Base-by-base conservation (phyloP, 768 basidiomycete species). In the Filobasidium wieringae region DNA sequence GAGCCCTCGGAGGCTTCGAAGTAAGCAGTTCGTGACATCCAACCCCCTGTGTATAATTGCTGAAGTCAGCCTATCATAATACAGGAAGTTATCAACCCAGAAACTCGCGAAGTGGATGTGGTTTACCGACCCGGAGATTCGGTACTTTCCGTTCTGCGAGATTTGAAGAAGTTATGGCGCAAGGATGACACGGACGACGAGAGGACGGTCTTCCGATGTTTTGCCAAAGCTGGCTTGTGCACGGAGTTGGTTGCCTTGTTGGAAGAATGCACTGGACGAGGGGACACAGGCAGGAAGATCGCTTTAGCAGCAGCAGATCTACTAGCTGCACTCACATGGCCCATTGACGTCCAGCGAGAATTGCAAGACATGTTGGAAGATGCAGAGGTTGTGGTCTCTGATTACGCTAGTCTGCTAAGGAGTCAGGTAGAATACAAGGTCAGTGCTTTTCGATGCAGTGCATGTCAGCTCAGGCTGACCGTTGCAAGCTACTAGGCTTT, bases 291-390 rank as follows among this genome's bases (percentile, higher is more conserved):
- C 8, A 55, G 67, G 29, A 75, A 75, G 63, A 68, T 75, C 24
- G 68, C 70, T 14, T 59, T 73, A 26, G 68, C 72, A 4, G 70
- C 71, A 39, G 72, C 83, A 7, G 95, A 97, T 70, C 77, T 99
- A 24, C 84, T 97, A 70, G 87, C 89, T 0, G 91, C 92, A 0
- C 88, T 99, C 87, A 97, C 93, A 1, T 99, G 95, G 95, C 95
- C 95, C 0, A 93, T 99, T 54, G 88, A 97, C 73, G 78, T 97
- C 62, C 87, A 89, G 0, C 87, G 88, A 66, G 95, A 97, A 74
- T 78, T 99, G 62, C 87, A 86, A 66, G 95, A 97, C 68, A 81
- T 96, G 54, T 84, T 86, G 68, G 71, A 76, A 32, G 87, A 90
- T 41, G 87, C 85, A 36, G 72, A 72, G 40, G 87, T 87, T 72